Conservation (phyloP, 139 green algal species). For the Tetradesmus lagerheimii region DNA sequence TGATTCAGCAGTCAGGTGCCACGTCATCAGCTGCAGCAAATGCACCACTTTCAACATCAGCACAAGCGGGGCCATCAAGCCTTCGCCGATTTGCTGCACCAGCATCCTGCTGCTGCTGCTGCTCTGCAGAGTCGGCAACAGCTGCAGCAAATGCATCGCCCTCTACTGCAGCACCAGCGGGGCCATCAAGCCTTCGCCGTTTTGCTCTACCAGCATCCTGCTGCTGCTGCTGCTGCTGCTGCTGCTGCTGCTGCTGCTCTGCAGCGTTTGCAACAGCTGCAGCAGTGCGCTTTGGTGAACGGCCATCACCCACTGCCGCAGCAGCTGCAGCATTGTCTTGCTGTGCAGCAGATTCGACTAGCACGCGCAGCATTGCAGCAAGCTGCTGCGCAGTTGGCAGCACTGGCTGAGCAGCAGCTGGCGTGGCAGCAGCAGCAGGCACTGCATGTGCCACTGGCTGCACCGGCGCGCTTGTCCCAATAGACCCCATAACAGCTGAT, state of each 20-base stretch:
- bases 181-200: neutral
- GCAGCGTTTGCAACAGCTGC: neutral
- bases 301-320: neutral
- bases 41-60: no score
- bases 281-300: neutral
- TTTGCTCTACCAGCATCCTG: neutral
- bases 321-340: neutral
- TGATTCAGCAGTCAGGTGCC: no score
- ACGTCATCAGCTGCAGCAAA: no score
- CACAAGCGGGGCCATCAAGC: no score
- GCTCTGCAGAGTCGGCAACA: neutral
- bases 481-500: neutral
- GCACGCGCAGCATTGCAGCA: neutral
- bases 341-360: neutral
- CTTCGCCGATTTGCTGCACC: neutral
- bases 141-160: neutral
- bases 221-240: neutral
- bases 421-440: neutral
- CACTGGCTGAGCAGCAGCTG: neutral
- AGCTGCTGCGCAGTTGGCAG: neutral
- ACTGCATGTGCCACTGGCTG: neutral
- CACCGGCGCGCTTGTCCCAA: neutral
- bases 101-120: neutral
- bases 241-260: no score
- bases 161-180: neutral